phyloP scores from a whole-genome alignment of 257 asterid species.

The Nicotiana attenuata region DNA sequence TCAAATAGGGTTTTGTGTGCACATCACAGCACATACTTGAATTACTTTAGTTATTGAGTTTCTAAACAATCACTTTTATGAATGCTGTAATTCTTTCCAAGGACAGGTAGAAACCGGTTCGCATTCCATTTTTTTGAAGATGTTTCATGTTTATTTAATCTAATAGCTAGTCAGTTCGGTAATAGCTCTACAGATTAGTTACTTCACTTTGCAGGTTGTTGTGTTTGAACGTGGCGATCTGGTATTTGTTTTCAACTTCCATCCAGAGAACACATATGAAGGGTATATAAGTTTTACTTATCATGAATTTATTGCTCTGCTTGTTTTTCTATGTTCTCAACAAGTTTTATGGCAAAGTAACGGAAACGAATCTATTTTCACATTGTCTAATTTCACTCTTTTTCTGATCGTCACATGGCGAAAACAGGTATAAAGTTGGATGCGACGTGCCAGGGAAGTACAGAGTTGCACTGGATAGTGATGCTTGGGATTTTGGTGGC shows the following conservation, averaged over 20 bases:
- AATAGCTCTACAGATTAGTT: background rate
- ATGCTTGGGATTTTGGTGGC: conserved; percentile 92
- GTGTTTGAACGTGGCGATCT: conserved; percentile 93
- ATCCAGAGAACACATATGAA: conserved; percentile 73
- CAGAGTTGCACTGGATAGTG: conserved; percentile 85
- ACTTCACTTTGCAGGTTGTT: conserved; percentile 57
- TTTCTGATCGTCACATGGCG: conserved; percentile 1
- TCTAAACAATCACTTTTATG: background rate
- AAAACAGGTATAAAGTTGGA: conserved; percentile 86
- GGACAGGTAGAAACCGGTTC: background rate
- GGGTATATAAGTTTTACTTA: conserved; percentile 42
- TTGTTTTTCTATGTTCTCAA: background rate
- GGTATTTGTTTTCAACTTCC: conserved; percentile 89
- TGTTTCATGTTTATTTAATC: background rate
- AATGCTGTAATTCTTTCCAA: conserved; percentile 1
- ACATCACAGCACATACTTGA: too few species aligned
- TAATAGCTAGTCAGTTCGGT: background rate
- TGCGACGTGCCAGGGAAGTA: conserved; percentile 96
- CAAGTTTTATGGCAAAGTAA: background rate
- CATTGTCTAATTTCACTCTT: background rate
- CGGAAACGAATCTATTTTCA: background rate
- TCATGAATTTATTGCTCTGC: conserved; percentile 14
- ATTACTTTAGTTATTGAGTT: too few species aligned
- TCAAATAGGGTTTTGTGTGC: too few species aligned
- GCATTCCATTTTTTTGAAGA: background rate